These are phyloP conservation scores for Tricholoma sp. DNA, from an alignment of 768 basidiomycete genomes.

Conservation along the genomic window DNA sequence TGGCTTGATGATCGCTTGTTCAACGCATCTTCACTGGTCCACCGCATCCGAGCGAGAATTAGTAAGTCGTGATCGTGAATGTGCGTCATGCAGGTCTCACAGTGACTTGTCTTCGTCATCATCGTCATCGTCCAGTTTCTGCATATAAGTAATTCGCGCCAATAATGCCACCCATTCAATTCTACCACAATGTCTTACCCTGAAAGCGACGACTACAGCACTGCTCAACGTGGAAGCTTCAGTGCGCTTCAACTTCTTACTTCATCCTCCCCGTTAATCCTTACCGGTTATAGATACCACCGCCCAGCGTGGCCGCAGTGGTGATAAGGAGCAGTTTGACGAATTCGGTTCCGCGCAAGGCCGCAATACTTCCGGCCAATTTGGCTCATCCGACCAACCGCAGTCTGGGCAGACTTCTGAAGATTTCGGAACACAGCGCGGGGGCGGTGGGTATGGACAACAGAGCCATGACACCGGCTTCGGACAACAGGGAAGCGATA, in stretches of 20 bases:
- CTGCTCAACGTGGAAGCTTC: background rate
- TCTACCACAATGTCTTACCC: slow-evolving; percentile 1
- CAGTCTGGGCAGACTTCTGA: background rate
- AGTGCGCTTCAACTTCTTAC: background rate
- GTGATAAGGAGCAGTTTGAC: background rate
- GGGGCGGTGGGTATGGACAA: background rate
- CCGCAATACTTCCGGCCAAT: background rate
- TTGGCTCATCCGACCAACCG: background rate
- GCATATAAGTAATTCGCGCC: background rate
- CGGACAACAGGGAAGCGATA: background rate
- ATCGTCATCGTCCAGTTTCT: background rate
- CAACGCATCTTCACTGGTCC: too few species aligned
- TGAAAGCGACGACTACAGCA: background rate
- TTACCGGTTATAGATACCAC: background rate
- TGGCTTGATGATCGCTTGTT: too few species aligned
- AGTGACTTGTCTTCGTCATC: background rate
- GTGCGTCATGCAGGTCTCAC: background rate
- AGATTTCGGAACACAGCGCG: background rate
- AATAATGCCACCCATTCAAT: background rate
- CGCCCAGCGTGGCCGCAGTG: background rate
- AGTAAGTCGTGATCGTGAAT: background rate
- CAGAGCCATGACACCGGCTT: background rate
- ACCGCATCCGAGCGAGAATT: too few species aligned
- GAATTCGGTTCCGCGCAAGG: background rate
- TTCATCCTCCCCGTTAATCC: background rate